phyloP scores from a whole-genome alignment of 140 eudicot genomes.

The Stevia rebaudiana region DNA sequence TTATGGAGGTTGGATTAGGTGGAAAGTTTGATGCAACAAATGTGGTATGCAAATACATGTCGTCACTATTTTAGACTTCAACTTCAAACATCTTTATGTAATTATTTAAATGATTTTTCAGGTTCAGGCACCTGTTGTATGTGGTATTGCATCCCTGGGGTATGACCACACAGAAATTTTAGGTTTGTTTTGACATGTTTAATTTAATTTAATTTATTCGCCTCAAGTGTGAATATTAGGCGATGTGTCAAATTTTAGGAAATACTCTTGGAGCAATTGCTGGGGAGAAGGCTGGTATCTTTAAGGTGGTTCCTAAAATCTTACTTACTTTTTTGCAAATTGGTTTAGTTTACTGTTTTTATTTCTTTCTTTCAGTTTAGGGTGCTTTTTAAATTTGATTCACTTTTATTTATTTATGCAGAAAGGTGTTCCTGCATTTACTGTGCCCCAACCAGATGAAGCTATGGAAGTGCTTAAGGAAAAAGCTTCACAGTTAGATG shows the following conservation, averaged over 20 bases:
- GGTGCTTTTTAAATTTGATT: not conserved
- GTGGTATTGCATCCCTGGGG: conserved; percentile 94
- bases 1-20: conserved; percentile 94
- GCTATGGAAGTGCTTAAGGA: conserved; percentile 82
- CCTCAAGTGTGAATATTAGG: not conserved
- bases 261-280: conserved; percentile 90
- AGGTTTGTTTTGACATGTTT: conserved; percentile 52
- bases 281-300: conserved; percentile 97
- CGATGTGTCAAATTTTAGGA: conserved; percentile 36
- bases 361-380: not conserved
- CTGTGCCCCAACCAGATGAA: conserved; percentile 96
- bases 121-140: conserved; percentile 84
- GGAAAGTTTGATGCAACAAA: conserved; percentile 96
- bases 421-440: conserved; percentile 91
- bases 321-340: no score
- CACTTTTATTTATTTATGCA: conserved; percentile 14
- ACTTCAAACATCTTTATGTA: not conserved
- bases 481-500: conserved; percentile 69
- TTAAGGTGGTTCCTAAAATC: conserved; percentile 52
- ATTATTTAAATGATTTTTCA: conserved; percentile 32
- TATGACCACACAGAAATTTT: conserved; percentile 97
- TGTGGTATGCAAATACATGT: conserved; percentile 60
- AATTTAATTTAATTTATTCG: not conserved
- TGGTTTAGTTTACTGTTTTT: not conserved
- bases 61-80: not conserved